Evolutionary conservation across 2,329 filamentous ascomycete species (phyloP).

Genomic region (Diplodia sapinea): DNA sequence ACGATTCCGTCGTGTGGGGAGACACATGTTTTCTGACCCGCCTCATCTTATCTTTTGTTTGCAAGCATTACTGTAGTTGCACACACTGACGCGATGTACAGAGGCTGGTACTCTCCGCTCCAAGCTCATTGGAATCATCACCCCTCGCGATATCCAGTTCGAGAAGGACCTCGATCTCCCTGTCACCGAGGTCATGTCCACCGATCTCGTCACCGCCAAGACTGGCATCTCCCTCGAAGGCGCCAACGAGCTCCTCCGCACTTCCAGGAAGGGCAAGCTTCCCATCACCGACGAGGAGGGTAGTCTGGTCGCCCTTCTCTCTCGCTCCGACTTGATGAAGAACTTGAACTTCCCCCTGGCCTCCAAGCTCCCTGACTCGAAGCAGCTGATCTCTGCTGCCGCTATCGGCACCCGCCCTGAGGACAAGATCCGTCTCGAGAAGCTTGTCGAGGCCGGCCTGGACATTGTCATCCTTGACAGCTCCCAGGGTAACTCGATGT

Average conservation of each 20-base stretch:
- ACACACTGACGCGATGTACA: constrained; percentile 48
- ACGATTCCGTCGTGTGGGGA: constrained; percentile 88
- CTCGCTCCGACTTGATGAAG: constrained; percentile 89
- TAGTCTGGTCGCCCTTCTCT: constrained; percentile 67
- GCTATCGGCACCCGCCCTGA: constrained; percentile 94
- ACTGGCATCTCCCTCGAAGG: constrained; percentile 82
- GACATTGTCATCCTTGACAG: constrained; percentile 96
- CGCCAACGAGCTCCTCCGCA: constrained; percentile 89
- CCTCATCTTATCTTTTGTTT: constrained; percentile 46
- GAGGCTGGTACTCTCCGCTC: constrained; percentile 92
- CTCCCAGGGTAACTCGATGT: constrained; percentile 98
- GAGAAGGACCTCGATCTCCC: constrained; percentile 74
- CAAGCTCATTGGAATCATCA: constrained; percentile 96
- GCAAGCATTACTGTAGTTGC: constrained; percentile 32
- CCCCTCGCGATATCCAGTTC: constrained; percentile 97
- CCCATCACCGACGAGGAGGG: constrained; percentile 84
- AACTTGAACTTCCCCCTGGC: constrained; percentile 96
- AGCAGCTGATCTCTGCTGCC: constrained; percentile 95
- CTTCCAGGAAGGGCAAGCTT: constrained; percentile 98
- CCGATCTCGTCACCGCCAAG: constrained; percentile 85
- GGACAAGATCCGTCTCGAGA: constrained; percentile 84
- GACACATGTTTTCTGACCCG: constrained; percentile 59
- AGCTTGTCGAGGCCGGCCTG: constrained; percentile 90
- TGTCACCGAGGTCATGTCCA: constrained; percentile 93
- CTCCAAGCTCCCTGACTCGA: constrained; percentile 94